Evolutionary conservation across 768 basidiomycete genomes (phyloP).

Genomic region (Symmetrospora coprosmae): DNA sequence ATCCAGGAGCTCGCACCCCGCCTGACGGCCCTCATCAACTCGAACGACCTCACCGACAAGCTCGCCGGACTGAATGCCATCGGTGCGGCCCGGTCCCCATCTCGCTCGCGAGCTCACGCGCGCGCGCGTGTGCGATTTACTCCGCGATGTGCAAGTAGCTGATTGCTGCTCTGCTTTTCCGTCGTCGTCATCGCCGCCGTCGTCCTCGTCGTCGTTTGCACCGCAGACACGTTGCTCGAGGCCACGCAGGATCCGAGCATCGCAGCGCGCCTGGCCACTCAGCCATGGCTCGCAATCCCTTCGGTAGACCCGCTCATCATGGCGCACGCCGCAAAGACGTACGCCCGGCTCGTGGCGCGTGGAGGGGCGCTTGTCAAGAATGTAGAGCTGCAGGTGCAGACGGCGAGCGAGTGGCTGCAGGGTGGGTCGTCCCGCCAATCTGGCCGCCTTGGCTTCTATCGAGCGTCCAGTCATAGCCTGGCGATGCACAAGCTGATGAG

Average conservation of each 20-base stretch:
- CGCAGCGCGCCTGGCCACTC: slow-evolving; percentile 76
- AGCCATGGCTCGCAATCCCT: slow-evolving; percentile 81
- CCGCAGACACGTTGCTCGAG: slow-evolving; percentile 57
- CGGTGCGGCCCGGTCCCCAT: slow-evolving; percentile 42
- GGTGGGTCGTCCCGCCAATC: slow-evolving; percentile 18
- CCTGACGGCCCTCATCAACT: slow-evolving; percentile 28
- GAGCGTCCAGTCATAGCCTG: too few relatives aligned
- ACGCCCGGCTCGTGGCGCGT: slow-evolving; percentile 28
- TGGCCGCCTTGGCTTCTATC: too few relatives aligned
- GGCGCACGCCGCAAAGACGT: slow-evolving; percentile 39
- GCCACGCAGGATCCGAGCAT: slow-evolving; percentile 67
- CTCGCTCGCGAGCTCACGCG: neutral
- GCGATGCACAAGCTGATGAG: too few relatives aligned
- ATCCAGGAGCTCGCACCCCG: slow-evolving; percentile 21
- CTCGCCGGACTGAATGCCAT: slow-evolving; percentile 79
- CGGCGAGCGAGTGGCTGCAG: slow-evolving; percentile 33
- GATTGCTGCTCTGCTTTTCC: too few relatives aligned
- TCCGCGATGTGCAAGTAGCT: too few relatives aligned
- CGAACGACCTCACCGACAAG: slow-evolving; percentile 55
- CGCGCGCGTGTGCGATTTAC: too few relatives aligned
- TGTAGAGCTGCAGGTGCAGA: slow-evolving; percentile 32
- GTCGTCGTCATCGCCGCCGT: too few relatives aligned
- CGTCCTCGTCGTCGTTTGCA: neutral
- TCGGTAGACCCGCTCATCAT: slow-evolving; percentile 84
- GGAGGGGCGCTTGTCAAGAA: slow-evolving; percentile 31